Base-by-base conservation (phyloP, 495 filamentous ascomycete species). In the Saxophila tyrrhenica region DNA sequence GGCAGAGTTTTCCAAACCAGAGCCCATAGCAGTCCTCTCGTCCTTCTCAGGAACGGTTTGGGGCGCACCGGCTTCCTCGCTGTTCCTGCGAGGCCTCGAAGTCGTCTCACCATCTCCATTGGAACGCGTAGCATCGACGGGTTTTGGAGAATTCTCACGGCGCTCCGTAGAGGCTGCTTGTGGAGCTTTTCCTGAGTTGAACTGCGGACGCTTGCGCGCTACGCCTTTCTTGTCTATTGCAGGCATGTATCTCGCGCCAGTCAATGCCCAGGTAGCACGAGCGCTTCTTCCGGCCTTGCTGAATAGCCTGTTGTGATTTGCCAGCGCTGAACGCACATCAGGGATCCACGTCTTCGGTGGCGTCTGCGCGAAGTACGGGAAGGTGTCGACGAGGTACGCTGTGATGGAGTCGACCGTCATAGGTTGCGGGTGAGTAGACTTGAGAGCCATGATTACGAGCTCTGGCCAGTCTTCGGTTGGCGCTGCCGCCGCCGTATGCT, bases 391-490 rank as follows among this genome's bases (percentile, higher is more conserved):
- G 8, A 56, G 38, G 48, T 43, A 56, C 5, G 8, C 21, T 2
- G 32, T 17, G 22, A 56, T 46, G 3, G 39, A 48, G 2, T 24
- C 2, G 8, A n/a, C 19, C 16, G 19, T 19, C 19, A 51, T 3
- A 9, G 21, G 32, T 23, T 51, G 35, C n/a, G 32, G 15, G 3
- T 7, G 23, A 1, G 3, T 16, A 15, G 48, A 56, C 23, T 56
- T 39, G 2, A 56, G 39, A 8, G 54, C 54, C 47, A 56, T 56
- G 16, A 25, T 51, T 17, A 45, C 32, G 15, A 56, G 41, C 15
- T 56, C 47, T 15, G 10, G 25, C 54, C 47, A 51, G 19, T 50
- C 38, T 16, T 52, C 39, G 13, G 45, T 44, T n/a, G 53, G 53
- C 29, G 29, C 7, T 13, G 5, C 29, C 7, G 41, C 42, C 3